Percentiles rank a stretch among this genome's conserved stretches.
Evolutionary conservation across 1,139 yeast species (phyloP).

Genomic region (Candida sojae): DNA sequence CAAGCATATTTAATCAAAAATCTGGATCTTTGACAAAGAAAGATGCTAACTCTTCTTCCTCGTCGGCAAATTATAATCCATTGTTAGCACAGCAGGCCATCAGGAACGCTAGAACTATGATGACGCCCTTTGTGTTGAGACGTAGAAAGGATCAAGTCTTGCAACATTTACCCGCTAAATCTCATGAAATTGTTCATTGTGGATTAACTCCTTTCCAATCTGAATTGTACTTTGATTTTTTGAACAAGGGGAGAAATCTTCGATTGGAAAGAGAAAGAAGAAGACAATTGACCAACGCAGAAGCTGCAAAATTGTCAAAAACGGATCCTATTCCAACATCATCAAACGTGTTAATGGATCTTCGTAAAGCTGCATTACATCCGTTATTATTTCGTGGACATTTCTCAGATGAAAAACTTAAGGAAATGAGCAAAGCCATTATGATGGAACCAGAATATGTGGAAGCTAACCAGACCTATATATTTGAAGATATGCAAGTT

Average conservation of each 20-base stretch:
- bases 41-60: neutral
- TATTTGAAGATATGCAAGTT: conserved; percentile 92
- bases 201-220: conserved; percentile 60
- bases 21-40: conserved; percentile 42
- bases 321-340: conserved; percentile 40
- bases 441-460: conserved; percentile 79
- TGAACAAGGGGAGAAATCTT: conserved; percentile 48
- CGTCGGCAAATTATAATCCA: conserved; percentile 68
- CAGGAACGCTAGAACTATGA: conserved; percentile 91
- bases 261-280: conserved; percentile 52
- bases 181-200: conserved; percentile 64
- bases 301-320: conserved; percentile 37
- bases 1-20: conserved; percentile 80
- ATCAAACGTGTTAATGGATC: conserved; percentile 63
- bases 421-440: conserved; percentile 72
- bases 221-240: conserved; percentile 59
- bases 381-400: conserved; percentile 67
- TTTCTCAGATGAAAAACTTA: conserved; percentile 56
- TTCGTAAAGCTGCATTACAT: conserved; percentile 76
- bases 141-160: conserved; percentile 91
- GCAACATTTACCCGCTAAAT: conserved; percentile 80
- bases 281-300: conserved; percentile 41
- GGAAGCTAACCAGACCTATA: conserved; percentile 72
- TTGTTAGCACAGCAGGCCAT: conserved; percentile 89
- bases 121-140: conserved; percentile 95